Evolutionary conservation across 2,329 filamentous ascomycete species (phyloP).

Genomic region (Penicillium oxalicum): DNA sequence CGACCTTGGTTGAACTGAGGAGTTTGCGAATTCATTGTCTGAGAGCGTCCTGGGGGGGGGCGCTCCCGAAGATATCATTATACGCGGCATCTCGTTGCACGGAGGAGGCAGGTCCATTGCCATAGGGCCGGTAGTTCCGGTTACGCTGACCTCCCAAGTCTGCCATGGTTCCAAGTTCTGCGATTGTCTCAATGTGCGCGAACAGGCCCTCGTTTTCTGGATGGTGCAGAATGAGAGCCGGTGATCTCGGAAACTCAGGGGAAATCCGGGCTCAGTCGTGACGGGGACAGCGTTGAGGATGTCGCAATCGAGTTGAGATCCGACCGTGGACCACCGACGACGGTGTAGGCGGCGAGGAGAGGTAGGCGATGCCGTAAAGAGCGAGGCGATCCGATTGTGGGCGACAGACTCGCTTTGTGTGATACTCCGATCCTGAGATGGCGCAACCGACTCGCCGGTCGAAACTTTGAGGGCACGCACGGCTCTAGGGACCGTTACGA

Average conservation of each 20-base stretch:
- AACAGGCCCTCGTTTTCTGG: no score
- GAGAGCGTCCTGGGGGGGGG: constrained; percentile 80
- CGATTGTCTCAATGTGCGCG: neutral
- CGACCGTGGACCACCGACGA: constrained; percentile 27
- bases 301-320: constrained; percentile 31
- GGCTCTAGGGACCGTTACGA: constrained; percentile 19
- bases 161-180: constrained; percentile 46
- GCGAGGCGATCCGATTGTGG: constrained; percentile 13
- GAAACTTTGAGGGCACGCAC: constrained; percentile 11
- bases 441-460: constrained; percentile 25
- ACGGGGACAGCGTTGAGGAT: constrained; percentile 25
- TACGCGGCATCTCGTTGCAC: constrained; percentile 88
- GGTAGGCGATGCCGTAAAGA: constrained; percentile 8
- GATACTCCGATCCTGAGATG: constrained; percentile 19
- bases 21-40: constrained; percentile 86
- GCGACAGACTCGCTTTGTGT: constrained; percentile 12
- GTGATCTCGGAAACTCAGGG: neutral
- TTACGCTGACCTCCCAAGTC: constrained; percentile 59
- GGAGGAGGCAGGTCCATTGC: constrained; percentile 46
- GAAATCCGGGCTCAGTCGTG: constrained; percentile 23
- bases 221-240: no score
- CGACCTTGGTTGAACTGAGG: constrained; percentile 59
- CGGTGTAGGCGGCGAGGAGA: constrained; percentile 13
- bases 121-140: constrained; percentile 54
- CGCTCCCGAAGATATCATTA: constrained; percentile 87